Conservation (phyloP, 192 early-diverging fungal species). For the Gryganskiella cystojenkinii region DNA sequence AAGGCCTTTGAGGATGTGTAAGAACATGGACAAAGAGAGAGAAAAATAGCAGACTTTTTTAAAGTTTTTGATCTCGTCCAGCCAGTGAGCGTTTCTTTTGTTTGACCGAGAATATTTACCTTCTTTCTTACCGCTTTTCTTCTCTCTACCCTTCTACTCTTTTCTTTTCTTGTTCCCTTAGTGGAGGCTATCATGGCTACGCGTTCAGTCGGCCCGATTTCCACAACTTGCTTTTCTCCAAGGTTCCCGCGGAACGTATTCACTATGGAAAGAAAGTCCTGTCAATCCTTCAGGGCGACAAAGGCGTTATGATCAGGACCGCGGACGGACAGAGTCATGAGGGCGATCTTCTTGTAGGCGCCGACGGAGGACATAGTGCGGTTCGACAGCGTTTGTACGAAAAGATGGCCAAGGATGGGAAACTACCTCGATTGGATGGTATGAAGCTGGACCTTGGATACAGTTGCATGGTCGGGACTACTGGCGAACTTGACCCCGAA, state of each 20-base stretch:
- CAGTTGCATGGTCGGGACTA: neutral
- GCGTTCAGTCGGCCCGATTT: no score
- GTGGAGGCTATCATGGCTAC: no score
- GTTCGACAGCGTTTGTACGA: conserved; percentile 2
- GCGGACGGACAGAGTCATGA: neutral
- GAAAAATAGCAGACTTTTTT: no score
- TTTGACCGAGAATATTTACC: no score
- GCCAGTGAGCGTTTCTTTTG: no score
- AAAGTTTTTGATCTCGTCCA: no score
- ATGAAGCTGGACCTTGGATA: neutral
- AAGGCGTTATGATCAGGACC: neutral
- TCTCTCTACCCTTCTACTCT: no score
- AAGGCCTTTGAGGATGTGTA: no score
- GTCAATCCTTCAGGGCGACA: neutral
- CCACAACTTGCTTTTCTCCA: no score
- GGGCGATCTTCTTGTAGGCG: neutral
- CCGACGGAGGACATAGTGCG: conserved; percentile 2
- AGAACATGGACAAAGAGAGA: no score
- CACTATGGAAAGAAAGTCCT: neutral
- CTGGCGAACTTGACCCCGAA: neutral
- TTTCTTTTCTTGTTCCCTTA: no score
- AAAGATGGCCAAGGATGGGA: neutral
- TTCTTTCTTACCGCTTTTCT: no score
- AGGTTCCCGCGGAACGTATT: neutral
- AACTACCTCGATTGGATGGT: neutral